Evolutionary conservation across 257 asterid species (phyloP).

Genomic region (Leonotis leonurus): DNA sequence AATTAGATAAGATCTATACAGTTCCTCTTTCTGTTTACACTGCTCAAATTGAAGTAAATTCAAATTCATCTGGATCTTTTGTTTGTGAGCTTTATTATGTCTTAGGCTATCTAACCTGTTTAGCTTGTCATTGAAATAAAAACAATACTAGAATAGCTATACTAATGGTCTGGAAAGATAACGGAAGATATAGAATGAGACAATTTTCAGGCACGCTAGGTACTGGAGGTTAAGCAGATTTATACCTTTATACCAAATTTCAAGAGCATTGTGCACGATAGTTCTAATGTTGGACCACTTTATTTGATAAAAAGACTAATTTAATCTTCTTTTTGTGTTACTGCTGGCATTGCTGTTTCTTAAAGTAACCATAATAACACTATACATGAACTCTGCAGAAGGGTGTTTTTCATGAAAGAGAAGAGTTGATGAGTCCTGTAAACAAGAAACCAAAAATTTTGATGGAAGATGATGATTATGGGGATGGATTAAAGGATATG

Average conservation of each 20-base stretch:
- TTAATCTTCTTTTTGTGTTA: neutral
- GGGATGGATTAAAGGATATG: neutral
- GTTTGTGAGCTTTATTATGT: neutral
- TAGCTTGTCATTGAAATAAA: neutral
- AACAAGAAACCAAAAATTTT: constrained; percentile 6
- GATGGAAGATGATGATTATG: constrained; percentile 5
- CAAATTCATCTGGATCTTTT: neutral
- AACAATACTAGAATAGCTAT: neutral
- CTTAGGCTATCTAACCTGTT: neutral
- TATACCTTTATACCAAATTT: neutral
- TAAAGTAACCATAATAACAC: neutral
- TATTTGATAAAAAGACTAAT: neutral
- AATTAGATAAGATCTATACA: too few species aligned
- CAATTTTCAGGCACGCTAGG: neutral
- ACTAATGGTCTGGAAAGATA: neutral
- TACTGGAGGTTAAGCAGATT: neutral
- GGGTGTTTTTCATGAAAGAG: neutral
- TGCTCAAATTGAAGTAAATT: neutral
- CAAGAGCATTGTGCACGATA: neutral
- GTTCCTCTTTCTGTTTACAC: neutral
- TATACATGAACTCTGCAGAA: constrained; percentile 8
- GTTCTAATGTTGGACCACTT: neutral
- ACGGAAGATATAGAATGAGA: neutral
- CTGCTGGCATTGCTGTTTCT: neutral
- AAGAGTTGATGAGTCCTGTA: neutral